Evolutionary conservation across 805 yeast species (phyloP), one percentile per base, ranked within the genome.

Genomic region (Candida verbasci): DNA sequence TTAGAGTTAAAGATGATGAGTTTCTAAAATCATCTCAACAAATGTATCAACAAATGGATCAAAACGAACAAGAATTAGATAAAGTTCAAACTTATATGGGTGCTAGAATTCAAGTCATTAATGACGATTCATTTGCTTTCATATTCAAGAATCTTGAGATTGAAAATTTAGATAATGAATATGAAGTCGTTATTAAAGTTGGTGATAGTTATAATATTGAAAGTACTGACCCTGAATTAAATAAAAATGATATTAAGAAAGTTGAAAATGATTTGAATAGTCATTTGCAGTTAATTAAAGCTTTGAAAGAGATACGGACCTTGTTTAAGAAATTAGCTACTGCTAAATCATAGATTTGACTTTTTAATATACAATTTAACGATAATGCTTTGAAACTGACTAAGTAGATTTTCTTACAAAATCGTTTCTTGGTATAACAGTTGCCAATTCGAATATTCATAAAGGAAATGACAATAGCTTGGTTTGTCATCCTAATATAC

Each of bases 51-150:
- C 85, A 80, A 47, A 58, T 68, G 6, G 60, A 58, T 20, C 60
- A 59, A 27, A 78, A 78, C 40, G 57, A 60, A 11, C 77, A 78
- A 0, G 86, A 80, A 48, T 58, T 76, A 27, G 38, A 57, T 12
- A 61, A 70, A 27, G 76, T 70, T 55, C 84, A 80, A 42, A 53
- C 61, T 25, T 57, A 76, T 33, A 56, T 79, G 29, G 86, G 87
- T 1, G 50, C 81, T 38, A 59, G 60, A 24, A 68, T 81, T 14
- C 76, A 73, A 37, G 78, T 78, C 3, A 53, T 74, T 1, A 55
- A 59, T 14, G 70, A 66, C 6, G 76, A 72, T 36, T 45, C 67
- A 23, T 50, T 81, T 29, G 58, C 55, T 39, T 75, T 81, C 47
- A 56, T 61, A 3, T 80, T 80, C 47, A 53, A 52, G 1, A 72